Base-by-base conservation (phyloP, 768 basidiomycete species). In the Suillus subalutaceus region DNA sequence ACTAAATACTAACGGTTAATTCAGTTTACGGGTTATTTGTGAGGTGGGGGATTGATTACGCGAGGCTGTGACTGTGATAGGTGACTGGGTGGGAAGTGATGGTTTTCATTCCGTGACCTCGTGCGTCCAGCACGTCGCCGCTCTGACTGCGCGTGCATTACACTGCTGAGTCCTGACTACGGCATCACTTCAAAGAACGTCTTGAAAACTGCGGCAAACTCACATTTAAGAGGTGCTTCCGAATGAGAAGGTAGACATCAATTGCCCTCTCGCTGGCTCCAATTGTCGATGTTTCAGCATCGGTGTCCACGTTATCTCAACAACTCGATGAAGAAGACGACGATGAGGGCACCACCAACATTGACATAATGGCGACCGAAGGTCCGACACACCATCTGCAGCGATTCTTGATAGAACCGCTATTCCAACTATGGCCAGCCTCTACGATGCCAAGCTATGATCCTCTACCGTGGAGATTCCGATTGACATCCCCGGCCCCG, bases 1-100 rank as follows among this genome's bases (percentile, higher is more conserved):
- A 20, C 26, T 30, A 60, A 60, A 60, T 60, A 30, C 59, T 60
- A 60, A 60, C 59, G 59, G 26, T 60, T 60, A 60, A 60, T 59
- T 59, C 58, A 59, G 59, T 43, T 30, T 30, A 41, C 59, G 59
- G 18, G 40, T 20, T 59, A 30, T 41, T 30, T 41, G 58, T 12
- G 41, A 35, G 55, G 55, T 13, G 59, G 41, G 26, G 35, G 62
- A 16, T 60, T 18, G 32, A 37, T 43, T 60, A 60, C 59, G 59
- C 59, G 41, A 60, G 41, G 26, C 18, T 23, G 55, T 56, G 55
- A 60, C 26, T 41, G 59, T 60, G 58, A 60, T 60, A 6, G 23
- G 41, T 60, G 30, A 43, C 18, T 43, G 26, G 55, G 35, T 60
- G 59, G 23, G 41, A 60, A 60, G 41, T 43, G 26, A 41, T 60